A percentile compares a stretch with the other conserved stretches of the same genome.
Evolutionary conservation across 2,329 filamentous ascomycete species (phyloP).

Genomic region (Penicillium sp.): DNA sequence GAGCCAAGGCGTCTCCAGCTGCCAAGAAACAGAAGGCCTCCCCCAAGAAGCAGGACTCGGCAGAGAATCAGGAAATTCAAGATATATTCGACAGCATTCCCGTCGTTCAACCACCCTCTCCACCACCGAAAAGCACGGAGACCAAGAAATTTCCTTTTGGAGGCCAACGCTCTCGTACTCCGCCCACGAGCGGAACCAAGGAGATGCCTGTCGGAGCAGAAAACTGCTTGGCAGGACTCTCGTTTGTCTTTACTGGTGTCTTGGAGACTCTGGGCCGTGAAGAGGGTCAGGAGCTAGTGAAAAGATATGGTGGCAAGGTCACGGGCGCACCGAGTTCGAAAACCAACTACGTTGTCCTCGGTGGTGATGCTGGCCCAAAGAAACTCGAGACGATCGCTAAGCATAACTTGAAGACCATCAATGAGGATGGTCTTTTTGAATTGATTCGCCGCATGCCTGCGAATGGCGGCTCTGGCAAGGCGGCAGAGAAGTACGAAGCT

Average conservation of each 20-base stretch:
- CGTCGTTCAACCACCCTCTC: slow-evolving; percentile 76
- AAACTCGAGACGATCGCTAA: slow-evolving; percentile 84
- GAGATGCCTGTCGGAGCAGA: slow-evolving; percentile 80
- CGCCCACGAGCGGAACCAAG: slow-evolving; percentile 60
- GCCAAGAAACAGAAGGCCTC: slow-evolving; percentile 54
- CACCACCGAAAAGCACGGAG: slow-evolving; percentile 67
- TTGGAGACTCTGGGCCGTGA: slow-evolving; percentile 77
- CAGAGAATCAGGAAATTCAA: slow-evolving; percentile 70
- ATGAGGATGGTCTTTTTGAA: slow-evolving; percentile 87
- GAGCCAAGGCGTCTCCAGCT: slow-evolving; percentile 36
- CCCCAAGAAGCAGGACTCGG: slow-evolving; percentile 57
- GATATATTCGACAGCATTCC: slow-evolving; percentile 86
- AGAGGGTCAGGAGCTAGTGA: slow-evolving; percentile 80
- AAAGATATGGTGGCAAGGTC: slow-evolving; percentile 90
- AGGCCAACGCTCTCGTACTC: slow-evolving; percentile 59
- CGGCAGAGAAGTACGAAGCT: slow-evolving; percentile 77
- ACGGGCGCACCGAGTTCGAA: slow-evolving; percentile 83
- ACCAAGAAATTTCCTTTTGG: slow-evolving; percentile 76
- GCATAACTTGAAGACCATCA: slow-evolving; percentile 81
- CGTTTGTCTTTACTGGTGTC: slow-evolving; percentile 93
- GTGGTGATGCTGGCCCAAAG: slow-evolving; percentile 85
- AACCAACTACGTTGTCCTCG: slow-evolving; percentile 89
- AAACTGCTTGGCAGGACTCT: slow-evolving; percentile 84
- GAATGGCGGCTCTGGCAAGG: slow-evolving; percentile 82
- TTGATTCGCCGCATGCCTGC: slow-evolving; percentile 78